Evolutionary conservation across 75 land plant genomes (phyloP).

Genomic region (Adiantum capillusveneris): DNA sequence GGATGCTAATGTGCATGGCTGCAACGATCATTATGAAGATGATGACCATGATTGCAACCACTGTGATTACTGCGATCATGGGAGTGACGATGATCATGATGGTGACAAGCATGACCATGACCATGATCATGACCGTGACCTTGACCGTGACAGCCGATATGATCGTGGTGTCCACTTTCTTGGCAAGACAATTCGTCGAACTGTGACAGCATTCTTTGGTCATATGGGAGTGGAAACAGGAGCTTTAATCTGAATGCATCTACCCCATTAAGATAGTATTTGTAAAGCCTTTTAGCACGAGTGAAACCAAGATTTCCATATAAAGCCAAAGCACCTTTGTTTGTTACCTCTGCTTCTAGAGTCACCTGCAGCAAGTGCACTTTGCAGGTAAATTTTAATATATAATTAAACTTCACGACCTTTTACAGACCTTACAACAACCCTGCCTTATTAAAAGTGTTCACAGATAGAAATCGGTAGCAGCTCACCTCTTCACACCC

Average conservation of each 20-base stretch:
- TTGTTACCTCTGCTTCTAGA: conserved; percentile 97
- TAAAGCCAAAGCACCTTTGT: conserved; percentile 91
- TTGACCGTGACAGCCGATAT: neutral
- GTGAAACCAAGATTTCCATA: conserved; percentile 95
- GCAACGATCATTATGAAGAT: neutral
- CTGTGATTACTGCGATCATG: neutral
- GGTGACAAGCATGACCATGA: conserved; percentile 4
- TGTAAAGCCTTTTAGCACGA: conserved; percentile 80
- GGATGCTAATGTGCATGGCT: neutral
- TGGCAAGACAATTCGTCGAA: neutral
- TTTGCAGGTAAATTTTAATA: no score
- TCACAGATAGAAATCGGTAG: neutral
- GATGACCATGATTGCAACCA: neutral
- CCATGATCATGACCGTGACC: conserved; percentile 7
- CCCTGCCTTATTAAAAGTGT: no score
- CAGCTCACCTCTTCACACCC: conserved; percentile 91
- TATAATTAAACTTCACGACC: no score
- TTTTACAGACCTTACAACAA: no score
- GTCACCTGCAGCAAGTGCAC: conserved; percentile 69
- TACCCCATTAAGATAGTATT: conserved; percentile 93
- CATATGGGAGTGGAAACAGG: conserved; percentile 56
- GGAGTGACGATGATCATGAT: neutral
- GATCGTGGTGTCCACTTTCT: neutral
- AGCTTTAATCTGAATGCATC: conserved; percentile 92
- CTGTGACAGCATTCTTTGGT: conserved; percentile 4